phyloP scores from a whole-genome alignment of 148 eudicot species.

The Tetragonia tetragonoides region DNA sequence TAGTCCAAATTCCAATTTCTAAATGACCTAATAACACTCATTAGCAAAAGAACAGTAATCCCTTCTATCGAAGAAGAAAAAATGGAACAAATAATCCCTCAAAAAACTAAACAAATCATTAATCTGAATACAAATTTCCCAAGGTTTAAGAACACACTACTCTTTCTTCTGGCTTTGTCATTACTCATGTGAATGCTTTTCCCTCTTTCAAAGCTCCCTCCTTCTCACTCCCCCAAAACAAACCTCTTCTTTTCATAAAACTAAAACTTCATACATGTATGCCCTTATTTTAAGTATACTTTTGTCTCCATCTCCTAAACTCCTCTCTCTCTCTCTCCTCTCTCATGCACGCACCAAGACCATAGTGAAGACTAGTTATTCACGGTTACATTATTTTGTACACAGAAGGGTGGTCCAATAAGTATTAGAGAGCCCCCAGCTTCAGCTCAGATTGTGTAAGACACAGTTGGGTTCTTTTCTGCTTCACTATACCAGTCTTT shows the following conservation, averaged over 20 bases:
- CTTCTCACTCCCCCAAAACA: background rate
- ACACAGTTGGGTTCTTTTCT: constrained; percentile 16
- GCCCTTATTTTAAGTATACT: constrained; percentile 13
- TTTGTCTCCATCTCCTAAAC: constrained; percentile 24
- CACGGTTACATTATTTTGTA: constrained; percentile 25
- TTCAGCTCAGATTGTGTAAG: background rate
- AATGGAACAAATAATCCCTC: background rate
- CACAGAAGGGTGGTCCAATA: constrained; percentile 24
- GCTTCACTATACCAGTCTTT: constrained; percentile 7
- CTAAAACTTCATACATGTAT: background rate
- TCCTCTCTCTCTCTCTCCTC: background rate
- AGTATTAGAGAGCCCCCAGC: background rate
- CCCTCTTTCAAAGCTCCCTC: constrained; percentile 13
- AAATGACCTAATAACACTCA: no score
- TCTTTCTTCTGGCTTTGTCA: constrained; percentile 26
- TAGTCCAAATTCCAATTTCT: no score
- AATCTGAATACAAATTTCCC: background rate
- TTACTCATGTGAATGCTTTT: constrained; percentile 25
- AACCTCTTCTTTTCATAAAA: constrained; percentile 27
- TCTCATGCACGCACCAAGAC: constrained; percentile 14
- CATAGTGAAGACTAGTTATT: background rate
- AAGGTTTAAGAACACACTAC: constrained; percentile 2
- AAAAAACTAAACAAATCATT: constrained; percentile 20
- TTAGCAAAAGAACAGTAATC: no score
- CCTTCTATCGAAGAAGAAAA: no score